phyloP scores from a whole-genome alignment of 148 eudicot genomes.

The Silene uniflora region DNA sequence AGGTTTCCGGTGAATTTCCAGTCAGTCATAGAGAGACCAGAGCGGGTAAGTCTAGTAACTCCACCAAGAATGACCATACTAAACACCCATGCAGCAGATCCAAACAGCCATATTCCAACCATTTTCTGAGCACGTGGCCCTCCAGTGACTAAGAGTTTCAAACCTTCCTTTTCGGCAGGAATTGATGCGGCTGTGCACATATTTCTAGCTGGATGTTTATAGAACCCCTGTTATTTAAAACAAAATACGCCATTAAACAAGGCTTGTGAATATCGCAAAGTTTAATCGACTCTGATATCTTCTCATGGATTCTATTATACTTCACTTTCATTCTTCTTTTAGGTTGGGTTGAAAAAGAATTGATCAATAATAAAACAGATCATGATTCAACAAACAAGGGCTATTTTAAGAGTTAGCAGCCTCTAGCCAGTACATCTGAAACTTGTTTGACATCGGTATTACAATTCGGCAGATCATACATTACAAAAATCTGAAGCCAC shows the following conservation, averaged over 20 bases:
- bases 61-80: slow-evolving; percentile 99
- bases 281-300: not conserved
- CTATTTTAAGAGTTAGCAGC: not conserved
- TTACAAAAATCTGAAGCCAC: not conserved
- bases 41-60: slow-evolving; percentile 76
- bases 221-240: slow-evolving; percentile 37
- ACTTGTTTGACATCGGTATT: not conserved
- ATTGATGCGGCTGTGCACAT: slow-evolving; percentile 52
- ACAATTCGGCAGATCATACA: not conserved
- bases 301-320: not conserved
- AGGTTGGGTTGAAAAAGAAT: not conserved
- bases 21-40: slow-evolving; percentile 98
- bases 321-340: not conserved
- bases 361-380: not conserved
- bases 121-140: slow-evolving; percentile 80
- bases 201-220: slow-evolving; percentile 41
- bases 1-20: slow-evolving; percentile 91
- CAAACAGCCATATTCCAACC: slow-evolving; percentile 96
- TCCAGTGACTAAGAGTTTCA: slow-evolving; percentile 74
- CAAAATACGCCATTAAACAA: not conserved
- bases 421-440: not conserved
- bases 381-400: not conserved
- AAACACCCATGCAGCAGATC: slow-evolving; percentile 95
- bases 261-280: not conserved
- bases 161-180: slow-evolving; percentile 44